A percentile compares a stretch with the other conserved stretches of the same genome.
These are phyloP conservation scores for Herpetomonas muscarum DNA, from an alignment of 208 protist species.

Conservation along the genomic window DNA sequence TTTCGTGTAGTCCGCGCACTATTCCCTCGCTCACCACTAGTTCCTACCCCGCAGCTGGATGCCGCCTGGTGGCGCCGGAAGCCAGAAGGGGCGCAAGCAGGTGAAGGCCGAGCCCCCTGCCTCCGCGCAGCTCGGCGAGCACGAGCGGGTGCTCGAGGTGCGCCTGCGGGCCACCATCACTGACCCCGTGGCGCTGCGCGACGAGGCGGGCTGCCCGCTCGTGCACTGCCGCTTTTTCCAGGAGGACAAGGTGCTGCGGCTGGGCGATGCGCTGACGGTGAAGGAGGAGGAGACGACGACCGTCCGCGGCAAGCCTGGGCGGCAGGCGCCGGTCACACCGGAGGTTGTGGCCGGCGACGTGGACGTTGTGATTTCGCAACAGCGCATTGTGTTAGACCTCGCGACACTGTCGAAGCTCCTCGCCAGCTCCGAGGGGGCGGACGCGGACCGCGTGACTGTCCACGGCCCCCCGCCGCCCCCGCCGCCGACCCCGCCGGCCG, in stretches of 20 bases:
- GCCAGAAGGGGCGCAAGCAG: not conserved
- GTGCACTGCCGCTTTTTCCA: not conserved
- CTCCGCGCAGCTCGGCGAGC: constrained; percentile 1
- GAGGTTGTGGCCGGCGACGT: not conserved
- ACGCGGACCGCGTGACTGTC: not conserved
- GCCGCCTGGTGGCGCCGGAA: not conserved
- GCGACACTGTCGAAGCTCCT: not conserved
- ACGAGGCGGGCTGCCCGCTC: not conserved
- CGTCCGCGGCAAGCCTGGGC: not conserved
- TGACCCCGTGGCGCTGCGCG: not conserved
- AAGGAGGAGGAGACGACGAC: not conserved
- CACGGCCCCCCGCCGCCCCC: not conserved
- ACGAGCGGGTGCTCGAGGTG: constrained; percentile 4
- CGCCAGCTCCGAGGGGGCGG: not conserved
- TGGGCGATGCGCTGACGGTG: not conserved
- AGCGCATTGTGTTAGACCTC: not conserved
- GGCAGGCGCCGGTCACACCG: not conserved
- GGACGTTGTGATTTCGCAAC: not conserved
- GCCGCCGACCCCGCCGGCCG: not conserved
- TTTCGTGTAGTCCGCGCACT: too few species aligned
- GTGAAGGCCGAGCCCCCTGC: not conserved
- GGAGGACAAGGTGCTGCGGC: not conserved
- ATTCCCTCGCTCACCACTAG: too few species aligned
- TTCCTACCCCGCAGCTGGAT: not conserved
- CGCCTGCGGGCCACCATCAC: not conserved